Conservation (phyloP, 495 filamentous ascomycete genomes). For the Penicillium waksmanii region DNA sequence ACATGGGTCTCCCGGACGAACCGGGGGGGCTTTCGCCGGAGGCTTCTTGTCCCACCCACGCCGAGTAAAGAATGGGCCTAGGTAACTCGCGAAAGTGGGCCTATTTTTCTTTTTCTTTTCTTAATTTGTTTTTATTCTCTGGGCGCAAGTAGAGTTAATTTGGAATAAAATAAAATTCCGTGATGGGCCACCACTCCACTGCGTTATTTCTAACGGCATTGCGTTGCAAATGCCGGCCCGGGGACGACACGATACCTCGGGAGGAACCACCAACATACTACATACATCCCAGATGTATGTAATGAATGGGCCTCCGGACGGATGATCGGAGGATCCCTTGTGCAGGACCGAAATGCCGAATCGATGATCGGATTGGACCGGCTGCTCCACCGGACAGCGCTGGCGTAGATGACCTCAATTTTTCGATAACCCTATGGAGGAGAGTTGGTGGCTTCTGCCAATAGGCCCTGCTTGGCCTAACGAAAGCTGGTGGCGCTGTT, state of each 20-base stretch:
- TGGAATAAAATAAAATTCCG: conserved; percentile 3
- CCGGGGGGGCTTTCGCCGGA: conserved; percentile 7
- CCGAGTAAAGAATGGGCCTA: not conserved
- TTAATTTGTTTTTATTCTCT: not conserved
- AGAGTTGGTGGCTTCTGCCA: not conserved
- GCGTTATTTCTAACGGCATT: conserved; percentile 12
- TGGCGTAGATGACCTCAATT: conserved; percentile 16
- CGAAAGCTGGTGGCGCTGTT: conserved; percentile 9
- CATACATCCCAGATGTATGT: conserved; percentile 2
- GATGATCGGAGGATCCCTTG: conserved; percentile 2
- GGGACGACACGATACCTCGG: not conserved
- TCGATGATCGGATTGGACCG: conserved; percentile 19
- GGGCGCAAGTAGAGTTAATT: not conserved
- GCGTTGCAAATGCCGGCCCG: conserved; percentile 12
- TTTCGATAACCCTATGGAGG: conserved; percentile 14
- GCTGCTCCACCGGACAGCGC: not conserved
- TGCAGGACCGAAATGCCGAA: conserved; percentile 17
- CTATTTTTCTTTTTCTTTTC: not conserved
- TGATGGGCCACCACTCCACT: conserved; percentile 3
- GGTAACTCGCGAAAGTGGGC: not conserved
- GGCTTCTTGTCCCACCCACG: conserved; percentile 8
- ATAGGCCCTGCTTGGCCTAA: not conserved
- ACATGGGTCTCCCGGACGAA: conserved; percentile 19
- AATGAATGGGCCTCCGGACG: conserved; percentile 4
- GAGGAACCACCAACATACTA: conserved; percentile 8